Percentiles rank a stretch among this genome's conserved stretches.
Conservation (phyloP, 2,329 filamentous ascomycete genomes). For the Hymenoscyphus fructigenus region DNA sequence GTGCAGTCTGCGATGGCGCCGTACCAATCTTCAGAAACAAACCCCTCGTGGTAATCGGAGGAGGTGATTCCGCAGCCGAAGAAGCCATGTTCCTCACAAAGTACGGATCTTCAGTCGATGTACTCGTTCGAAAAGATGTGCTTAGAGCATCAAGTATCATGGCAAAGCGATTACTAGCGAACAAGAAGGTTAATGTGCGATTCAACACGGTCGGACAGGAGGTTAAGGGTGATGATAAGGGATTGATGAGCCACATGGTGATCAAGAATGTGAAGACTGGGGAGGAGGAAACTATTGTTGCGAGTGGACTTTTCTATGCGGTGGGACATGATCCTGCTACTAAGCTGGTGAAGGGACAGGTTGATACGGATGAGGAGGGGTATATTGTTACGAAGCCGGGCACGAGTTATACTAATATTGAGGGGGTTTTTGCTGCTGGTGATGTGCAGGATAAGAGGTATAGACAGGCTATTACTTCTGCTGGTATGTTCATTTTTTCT, state of each 20-base stretch:
- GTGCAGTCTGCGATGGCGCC: constrained; percentile 95
- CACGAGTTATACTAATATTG: constrained; percentile 80
- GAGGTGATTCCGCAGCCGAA: constrained; percentile 94
- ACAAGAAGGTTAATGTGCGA: constrained; percentile 87
- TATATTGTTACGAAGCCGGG: constrained; percentile 90
- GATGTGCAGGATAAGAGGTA: constrained; percentile 99
- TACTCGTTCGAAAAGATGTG: constrained; percentile 84
- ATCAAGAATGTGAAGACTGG: constrained; percentile 78
- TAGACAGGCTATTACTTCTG: constrained; percentile 95
- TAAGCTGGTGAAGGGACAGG: constrained; percentile 81
- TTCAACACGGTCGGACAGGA: constrained; percentile 82
- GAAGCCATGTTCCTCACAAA: constrained; percentile 97
- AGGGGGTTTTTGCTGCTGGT: constrained; percentile 93
- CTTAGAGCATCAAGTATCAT: constrained; percentile 90
- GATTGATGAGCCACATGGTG: constrained; percentile 84
- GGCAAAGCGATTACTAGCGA: constrained; percentile 75
- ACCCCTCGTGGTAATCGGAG: constrained; percentile 91
- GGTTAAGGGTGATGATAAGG: constrained; percentile 80
- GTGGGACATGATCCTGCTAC: constrained; percentile 96
- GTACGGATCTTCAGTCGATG: constrained; percentile 92
- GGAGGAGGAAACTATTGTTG: constrained; percentile 77
- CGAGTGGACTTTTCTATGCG: constrained; percentile 94
- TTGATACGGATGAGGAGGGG: constrained; percentile 84
- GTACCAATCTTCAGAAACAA: constrained; percentile 97
- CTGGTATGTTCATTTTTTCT: constrained; percentile 60